Base-by-base conservation (phyloP, 2,329 filamentous ascomycete species). In the Tolypocladium paradoxum region DNA sequence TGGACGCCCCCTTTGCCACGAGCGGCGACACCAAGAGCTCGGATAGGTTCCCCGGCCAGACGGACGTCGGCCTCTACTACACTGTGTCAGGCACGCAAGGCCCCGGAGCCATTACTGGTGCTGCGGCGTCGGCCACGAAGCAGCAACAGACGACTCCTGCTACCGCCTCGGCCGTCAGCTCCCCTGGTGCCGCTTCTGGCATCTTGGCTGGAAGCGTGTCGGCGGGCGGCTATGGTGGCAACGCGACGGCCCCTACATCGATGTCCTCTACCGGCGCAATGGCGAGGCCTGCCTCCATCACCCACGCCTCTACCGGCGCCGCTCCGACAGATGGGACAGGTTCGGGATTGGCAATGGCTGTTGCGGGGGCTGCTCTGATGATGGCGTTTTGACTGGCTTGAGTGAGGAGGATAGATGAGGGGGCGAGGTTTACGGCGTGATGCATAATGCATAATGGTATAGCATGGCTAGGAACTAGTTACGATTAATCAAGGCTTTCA, bases 1-100 rank as follows among this genome's bases (percentile, higher is more conserved):
- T 55, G 4, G 51, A 18, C 12, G 54, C 53, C 12, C 50, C 53
- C 24, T 24, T 46, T 48, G 65, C 63, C 11, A 69, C 66, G 2
- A 63, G 63, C 2, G 65, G 66, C 27, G 64, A 55, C 12, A 70
- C 69, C 3, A 58, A 53, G 34, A 56, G 54, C 12, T 65, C 54
- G 11, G 71, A 74, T 57, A 55, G 60, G 24, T 69, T 61, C 35
- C 65, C 64, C 2, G 63, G 68, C 33, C 57, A 70, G 59, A 68
- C 70, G 40, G 70, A 66, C n/a, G 65, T 73, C 12, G 71, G 68
- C 53, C 55, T 73, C 34, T 75, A 75, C 58, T 74, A 70, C 60
- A 75, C 72, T 7, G 60, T 67, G 2, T 68, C 56, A 24, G 68
- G 63, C 1, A 53, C 55, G 6, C 71, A 73, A 55, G 72, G 72